phyloP scores from a whole-genome alignment of 2,329 filamentous ascomycete genomes.

The Verticillium dahliae region DNA sequence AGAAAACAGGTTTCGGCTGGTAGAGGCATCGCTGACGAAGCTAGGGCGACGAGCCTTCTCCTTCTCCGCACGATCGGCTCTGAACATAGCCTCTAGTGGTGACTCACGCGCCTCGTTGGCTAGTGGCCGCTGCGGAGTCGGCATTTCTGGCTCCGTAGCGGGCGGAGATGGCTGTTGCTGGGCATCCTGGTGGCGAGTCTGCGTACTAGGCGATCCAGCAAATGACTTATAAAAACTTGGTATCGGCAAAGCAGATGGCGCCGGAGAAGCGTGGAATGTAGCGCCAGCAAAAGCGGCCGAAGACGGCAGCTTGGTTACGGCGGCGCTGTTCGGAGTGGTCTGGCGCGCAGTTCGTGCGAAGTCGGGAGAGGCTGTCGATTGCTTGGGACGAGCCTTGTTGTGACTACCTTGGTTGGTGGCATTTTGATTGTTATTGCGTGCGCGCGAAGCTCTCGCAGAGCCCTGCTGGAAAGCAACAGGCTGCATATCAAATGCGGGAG shows the following conservation, averaged over 20 bases:
- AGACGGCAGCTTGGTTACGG: slow-evolving; percentile 34
- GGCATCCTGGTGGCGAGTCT: slow-evolving; percentile 22
- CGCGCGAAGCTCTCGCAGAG: neutral
- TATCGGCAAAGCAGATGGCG: slow-evolving; percentile 81
- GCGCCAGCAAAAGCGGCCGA: slow-evolving; percentile 77
- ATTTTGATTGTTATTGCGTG: neutral
- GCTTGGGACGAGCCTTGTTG: slow-evolving; percentile 13
- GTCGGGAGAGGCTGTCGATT: slow-evolving; percentile 30
- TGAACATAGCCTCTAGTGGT: slow-evolving; percentile 85
- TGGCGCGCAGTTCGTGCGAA: slow-evolving; percentile 30
- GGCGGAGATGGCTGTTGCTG: slow-evolving; percentile 44
- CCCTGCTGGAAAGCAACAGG: neutral
- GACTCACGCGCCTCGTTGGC: slow-evolving; percentile 48
- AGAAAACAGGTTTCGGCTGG: neutral
- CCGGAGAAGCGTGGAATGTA: slow-evolving; percentile 91
- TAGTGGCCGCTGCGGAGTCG: slow-evolving; percentile 31
- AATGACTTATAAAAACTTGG: slow-evolving; percentile 79
- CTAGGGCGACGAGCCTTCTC: slow-evolving; percentile 51
- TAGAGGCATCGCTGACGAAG: slow-evolving; percentile 29
- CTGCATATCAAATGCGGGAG: neutral
- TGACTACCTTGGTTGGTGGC: neutral
- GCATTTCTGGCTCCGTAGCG: slow-evolving; percentile 44
- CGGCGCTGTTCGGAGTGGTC: slow-evolving; percentile 28
- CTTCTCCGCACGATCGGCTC: slow-evolving; percentile 74
- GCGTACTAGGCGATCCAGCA: slow-evolving; percentile 50